phyloP scores from a whole-genome alignment of 495 filamentous ascomycete genomes.

The Penicillium roqueforti region DNA sequence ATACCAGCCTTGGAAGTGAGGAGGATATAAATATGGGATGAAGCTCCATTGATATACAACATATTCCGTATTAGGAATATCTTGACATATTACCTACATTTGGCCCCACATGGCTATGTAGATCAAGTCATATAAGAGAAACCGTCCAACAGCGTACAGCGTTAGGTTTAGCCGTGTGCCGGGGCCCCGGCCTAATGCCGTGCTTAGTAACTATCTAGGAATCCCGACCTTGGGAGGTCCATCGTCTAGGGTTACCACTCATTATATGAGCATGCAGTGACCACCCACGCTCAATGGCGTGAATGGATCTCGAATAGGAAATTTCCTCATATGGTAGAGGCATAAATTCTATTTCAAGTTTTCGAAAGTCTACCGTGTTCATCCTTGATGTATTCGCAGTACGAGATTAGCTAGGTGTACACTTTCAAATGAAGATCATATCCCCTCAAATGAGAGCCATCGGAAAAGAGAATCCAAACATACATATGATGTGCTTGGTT shows the following conservation, averaged over 20 bases:
- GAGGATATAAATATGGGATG: background rate
- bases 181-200: background rate
- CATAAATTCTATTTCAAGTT: too few relatives aligned
- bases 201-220: background rate
- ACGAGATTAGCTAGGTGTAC: too few relatives aligned
- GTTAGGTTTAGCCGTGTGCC: background rate
- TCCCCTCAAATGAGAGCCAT: background rate
- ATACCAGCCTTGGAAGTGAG: conserved; percentile 4
- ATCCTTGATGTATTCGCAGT: too few relatives aligned
- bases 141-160: background rate
- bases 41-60: background rate
- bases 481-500: background rate
- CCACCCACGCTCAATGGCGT: background rate
- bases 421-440: too few relatives aligned
- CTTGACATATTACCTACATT: background rate
- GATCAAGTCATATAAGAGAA: background rate
- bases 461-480: background rate
- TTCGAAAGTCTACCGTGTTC: too few relatives aligned
- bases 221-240: background rate
- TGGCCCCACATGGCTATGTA: background rate
- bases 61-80: background rate
- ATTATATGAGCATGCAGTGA: background rate
- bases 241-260: background rate
- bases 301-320: background rate
- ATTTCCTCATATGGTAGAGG: background rate